Evolutionary conservation across 2,329 filamentous ascomycete species (phyloP), one percentile per base, ranked within the genome.

Genomic region (Diatrype stigma): DNA sequence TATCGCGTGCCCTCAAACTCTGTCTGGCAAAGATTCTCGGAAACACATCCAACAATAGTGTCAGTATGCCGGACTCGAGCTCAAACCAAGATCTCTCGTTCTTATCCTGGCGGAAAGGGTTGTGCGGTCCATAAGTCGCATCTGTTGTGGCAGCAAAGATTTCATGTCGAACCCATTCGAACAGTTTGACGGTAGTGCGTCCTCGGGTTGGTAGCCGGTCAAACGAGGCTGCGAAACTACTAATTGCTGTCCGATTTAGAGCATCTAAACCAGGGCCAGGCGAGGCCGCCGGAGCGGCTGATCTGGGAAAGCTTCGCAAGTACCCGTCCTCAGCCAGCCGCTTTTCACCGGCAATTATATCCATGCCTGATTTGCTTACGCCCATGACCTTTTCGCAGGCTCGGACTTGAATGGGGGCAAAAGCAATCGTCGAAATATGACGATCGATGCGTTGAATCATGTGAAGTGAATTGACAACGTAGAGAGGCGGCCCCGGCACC

Each of bases 121-220:
- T 61, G 6, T 49, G 48, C 1, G 54, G 55, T 3, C 59, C 60
- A 45, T 63, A 63, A 4, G 60, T 53, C 6, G 42, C 50, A 3
- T 61, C 52, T 1, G 57, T 57, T 0, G 55, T 49, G 0, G 58
- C 60, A 37, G 58, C 7, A 2, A 58, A 37, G 22, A 60, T 22
- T 46, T 61, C 53, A 7, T 58, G 47, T 16, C 47, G 49, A 2
- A 54, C 44, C 60, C 59, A 61, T 17, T 54, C 23, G 21, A 56
- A 61, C 40, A 61, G 10, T 3, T 56, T 47, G 7, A 58, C 16
- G 2, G 48, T 53, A 7, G n/a, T 45, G 32, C 48, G 11, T 23
- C 54, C 51, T 7, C 34, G 23, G 6, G 32, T n/a, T 3, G 46
- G 35, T 23, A 26, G 47, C 21, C 16, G 38, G 14, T 55, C 49